These are phyloP conservation scores for Fraxinus xanthoxyloides DNA, from an alignment of 305 asterid species.

Conservation along the genomic window DNA sequence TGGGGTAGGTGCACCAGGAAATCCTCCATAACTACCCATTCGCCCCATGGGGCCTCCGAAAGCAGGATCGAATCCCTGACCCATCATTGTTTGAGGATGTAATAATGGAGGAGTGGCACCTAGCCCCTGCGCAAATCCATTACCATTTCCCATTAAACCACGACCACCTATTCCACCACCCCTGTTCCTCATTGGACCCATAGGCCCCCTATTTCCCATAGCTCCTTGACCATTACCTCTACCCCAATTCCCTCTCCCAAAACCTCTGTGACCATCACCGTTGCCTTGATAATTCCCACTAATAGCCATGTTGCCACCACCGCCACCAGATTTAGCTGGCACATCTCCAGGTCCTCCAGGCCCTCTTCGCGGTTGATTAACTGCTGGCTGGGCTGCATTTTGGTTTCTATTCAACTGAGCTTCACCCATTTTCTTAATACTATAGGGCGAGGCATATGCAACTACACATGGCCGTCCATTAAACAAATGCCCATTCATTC, in stretches of 20 bases:
- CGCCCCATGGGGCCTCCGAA: constrained; percentile 81
- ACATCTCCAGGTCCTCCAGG: constrained; percentile 50
- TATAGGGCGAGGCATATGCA: constrained; percentile 54
- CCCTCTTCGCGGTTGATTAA: constrained; percentile 46
- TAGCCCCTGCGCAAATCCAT: constrained; percentile 65
- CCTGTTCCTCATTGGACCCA: constrained; percentile 61
- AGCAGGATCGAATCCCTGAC: constrained; percentile 77
- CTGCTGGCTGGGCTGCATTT: constrained; percentile 34
- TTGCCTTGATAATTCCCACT: constrained; percentile 44
- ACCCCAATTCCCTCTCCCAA: constrained; percentile 66
- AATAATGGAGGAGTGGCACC: constrained; percentile 59
- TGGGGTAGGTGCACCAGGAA: constrained; percentile 66
- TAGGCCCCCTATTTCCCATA: constrained; percentile 61
- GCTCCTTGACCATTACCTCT: constrained; percentile 71
- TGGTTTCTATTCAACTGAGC: constrained; percentile 58
- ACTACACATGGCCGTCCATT: constrained; percentile 62
- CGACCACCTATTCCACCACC: constrained; percentile 67
- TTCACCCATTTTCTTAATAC: constrained; percentile 54
- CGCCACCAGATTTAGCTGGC: constrained; percentile 36
- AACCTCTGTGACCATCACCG: constrained; percentile 45
- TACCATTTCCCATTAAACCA: constrained; percentile 55
- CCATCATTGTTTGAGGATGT: constrained; percentile 80
- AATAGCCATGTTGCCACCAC: constrained; percentile 29
- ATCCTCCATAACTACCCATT: constrained; percentile 71
- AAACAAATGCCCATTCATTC: constrained; percentile 57